Percentiles rank a stretch among this genome's conserved stretches.
phyloP scores from a whole-genome alignment of 108 stramenopile species.

The Halocafeteria seosinensis region DNA sequence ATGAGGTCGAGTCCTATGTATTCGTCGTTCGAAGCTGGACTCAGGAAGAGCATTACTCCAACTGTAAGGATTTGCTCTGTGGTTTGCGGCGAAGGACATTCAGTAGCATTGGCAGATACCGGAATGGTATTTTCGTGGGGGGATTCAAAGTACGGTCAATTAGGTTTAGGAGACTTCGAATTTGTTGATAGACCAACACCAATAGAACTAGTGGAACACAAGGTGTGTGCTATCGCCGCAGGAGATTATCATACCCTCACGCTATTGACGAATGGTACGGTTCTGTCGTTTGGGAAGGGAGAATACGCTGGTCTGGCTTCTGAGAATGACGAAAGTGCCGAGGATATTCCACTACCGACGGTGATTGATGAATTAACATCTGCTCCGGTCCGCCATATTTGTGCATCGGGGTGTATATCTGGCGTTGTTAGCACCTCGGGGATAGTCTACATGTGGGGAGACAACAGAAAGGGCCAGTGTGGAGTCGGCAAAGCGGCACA shows the following conservation, averaged over 20 bases:
- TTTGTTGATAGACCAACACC: neutral
- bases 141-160: neutral
- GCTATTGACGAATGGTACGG: neutral
- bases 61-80: neutral
- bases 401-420: neutral
- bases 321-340: too few species aligned
- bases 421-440: neutral
- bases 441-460: neutral
- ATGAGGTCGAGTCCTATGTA: neutral
- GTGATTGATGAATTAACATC: too few species aligned
- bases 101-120: neutral
- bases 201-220: neutral
- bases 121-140: slow-evolving; percentile 9
- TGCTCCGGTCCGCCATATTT: neutral
- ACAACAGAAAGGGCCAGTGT: neutral
- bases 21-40: neutral
- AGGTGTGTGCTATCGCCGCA: neutral
- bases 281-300: neutral
- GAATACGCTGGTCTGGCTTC: too few species aligned
- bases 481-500: neutral
- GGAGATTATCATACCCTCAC: neutral
- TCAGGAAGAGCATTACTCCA: neutral
- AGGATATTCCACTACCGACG: too few species aligned
- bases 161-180: neutral
- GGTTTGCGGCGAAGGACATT: neutral